These are phyloP conservation scores for Trichophyton simii DNA, from an alignment of 2,329 filamentous ascomycete genomes.

Conservation along the genomic window DNA sequence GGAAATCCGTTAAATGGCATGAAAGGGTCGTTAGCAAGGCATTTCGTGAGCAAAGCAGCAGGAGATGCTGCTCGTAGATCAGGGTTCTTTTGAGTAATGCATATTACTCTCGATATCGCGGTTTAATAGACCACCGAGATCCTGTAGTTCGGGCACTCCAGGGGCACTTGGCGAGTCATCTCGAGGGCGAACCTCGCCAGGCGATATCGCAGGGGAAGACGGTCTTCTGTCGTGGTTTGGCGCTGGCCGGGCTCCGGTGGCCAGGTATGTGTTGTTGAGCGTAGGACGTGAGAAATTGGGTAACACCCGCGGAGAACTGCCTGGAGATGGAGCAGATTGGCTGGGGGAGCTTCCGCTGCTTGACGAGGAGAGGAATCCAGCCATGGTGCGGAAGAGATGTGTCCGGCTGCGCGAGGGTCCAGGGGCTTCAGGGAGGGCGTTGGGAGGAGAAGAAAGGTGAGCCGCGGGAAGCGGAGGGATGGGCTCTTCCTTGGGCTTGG, in stretches of 20 bases:
- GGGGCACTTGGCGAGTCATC: not conserved
- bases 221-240: not conserved
- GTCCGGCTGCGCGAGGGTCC: slow-evolving; percentile 15
- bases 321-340: slow-evolving; percentile 6
- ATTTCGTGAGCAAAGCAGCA: not conserved
- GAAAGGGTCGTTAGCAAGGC: not conserved
- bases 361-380: slow-evolving; percentile 18
- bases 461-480: slow-evolving; percentile 7
- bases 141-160: slow-evolving; percentile 24
- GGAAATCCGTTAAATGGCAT: slow-evolving; percentile 1
- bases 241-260: not conserved
- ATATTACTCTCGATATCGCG: slow-evolving; percentile 8
- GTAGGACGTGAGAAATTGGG: slow-evolving; percentile 13
- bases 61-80: not conserved
- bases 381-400: slow-evolving; percentile 25
- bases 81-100: not conserved
- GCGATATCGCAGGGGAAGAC: not conserved
- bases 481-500: slow-evolving; percentile 19
- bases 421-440: slow-evolving; percentile 1
- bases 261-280: not conserved
- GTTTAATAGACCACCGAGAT: slow-evolving; percentile 32
- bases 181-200: not conserved
- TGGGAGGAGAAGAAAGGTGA: not conserved
- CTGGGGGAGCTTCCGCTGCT: slow-evolving; percentile 10
- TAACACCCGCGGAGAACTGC: not conserved